Base-by-base conservation (phyloP, 306 rosid genomes). In the Carpinus viminea region DNA sequence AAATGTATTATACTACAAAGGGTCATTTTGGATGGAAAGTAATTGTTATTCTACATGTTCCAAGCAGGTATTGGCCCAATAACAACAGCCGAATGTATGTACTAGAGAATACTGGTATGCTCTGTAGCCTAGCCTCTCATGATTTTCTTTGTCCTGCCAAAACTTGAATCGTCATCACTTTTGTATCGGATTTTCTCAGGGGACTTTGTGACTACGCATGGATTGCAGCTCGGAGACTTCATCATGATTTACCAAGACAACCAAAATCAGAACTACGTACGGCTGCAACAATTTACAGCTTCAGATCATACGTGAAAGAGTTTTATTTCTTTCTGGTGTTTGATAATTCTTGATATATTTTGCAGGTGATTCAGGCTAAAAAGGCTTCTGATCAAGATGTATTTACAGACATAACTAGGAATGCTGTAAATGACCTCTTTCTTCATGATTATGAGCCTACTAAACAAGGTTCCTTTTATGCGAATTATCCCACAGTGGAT, bases 71-170 rank as follows among this genome's bases (percentile, higher is more conserved):
- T 80, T 94, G 98, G 98, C 98, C 98, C 6, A 94, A 94, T 70
- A 94, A 94, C 88, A 94, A 94, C 24, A 94, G 98, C 73, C 70
- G 98, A 81, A 94, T 94, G 98, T 94, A 94, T 60, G 97, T 94
- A n/a, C 97, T 94, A 41, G 98, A 94, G 77, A 94, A 92, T 28
- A 94, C 98, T 0, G 98, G 98, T 94, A 92, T n/a, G 5, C 31
- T 68, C 57, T 38, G 36, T 43, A 34, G 8, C 43, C 52, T 21
- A 8, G 52, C 52, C 18, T 47, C 21, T 0, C 21, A 6, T 1
- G 9, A 12, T 54, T 20, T 18, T n/a, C 31, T 64, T 21, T 9
- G 4, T 64, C 41, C 3, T 38, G 21, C 36, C 2, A 31, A 60
- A 7, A 7, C 17, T 38, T 69, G 68, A 50, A 61, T 20, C 31